Evolutionary conservation across 2,329 filamentous ascomycete species (phyloP), one percentile per base, ranked within the genome.

Genomic region (Cyanodermella asteris): DNA sequence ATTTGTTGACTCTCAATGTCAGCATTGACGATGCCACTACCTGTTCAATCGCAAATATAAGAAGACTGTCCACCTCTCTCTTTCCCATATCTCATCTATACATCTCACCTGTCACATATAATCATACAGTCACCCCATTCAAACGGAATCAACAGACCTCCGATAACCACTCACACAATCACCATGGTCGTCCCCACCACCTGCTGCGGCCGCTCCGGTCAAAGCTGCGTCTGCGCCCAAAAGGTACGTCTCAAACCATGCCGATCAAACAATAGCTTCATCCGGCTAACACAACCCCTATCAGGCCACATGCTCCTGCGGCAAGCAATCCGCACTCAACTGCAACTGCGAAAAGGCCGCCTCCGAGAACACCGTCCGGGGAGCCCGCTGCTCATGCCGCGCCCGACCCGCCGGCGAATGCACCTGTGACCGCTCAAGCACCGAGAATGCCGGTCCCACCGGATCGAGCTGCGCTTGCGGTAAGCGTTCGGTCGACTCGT

Each of bases 331-430:
- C 4, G 84, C 84, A 24, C 67, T 91, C 24, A 61, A 82, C 47
- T 94, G 84, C 65, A 74, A 59, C 33, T 93, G 84, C 56, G 67
- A 67, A 40, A 82, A 78, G 50, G 64, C 81, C 4, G 35, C 60
- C 4, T 51, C 57, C 10, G 82, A 93, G 60, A 93, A 93, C 59
- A 53, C 53, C 20, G 46, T 77, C 28, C 48, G 57, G 5, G 78
- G 78, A 5, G 61, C 76, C 19, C 62, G 77, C 38, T 91, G 80
- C 61, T 81, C 75, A 22, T 91, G 81, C 59, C 66, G 78, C 62
- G 54, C 74, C 38, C 71, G 80, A 28, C 73, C 76, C 13, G 76
- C 72, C 30, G 75, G 76, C 31, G 55, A 70, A 40, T 91, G 81
- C 56, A 90, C 72, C 18, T 91, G 81, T 46, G 72, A 77, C 35